Base-by-base conservation (phyloP, 805 yeast genomes). In the Hagleromyces aurorensis region DNA sequence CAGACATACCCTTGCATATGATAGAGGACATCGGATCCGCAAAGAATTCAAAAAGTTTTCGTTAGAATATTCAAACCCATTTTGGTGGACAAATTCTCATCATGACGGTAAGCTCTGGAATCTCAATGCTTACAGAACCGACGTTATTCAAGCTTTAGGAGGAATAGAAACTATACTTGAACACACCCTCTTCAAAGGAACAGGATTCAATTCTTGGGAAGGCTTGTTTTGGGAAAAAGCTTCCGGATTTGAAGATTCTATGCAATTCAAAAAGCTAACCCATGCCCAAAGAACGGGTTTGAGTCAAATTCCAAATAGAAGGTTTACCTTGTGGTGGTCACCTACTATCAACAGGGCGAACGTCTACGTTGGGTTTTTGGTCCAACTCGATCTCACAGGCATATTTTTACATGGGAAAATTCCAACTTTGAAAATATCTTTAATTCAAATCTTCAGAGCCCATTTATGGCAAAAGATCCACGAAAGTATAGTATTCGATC, bases 381-480 rank as follows among this genome's bases (percentile, higher is more conserved):
- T 91, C 16, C 99, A 91, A 54, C 65, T 91, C 25, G 99, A 91
- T 58, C 64, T 91, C 50, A 91, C 99, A 0, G 99, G 98, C 48
- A 89, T 91, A 16, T 91, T 91, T 57, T 64, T 91, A 28, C 99
- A 91, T 52, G 99, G 99, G 44, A 91, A 91, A 57, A 91, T 91
- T 41, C 99, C 99, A 6, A 91, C 99, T 0, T 64, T 91, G 50
- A 91, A 91, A 57, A 91, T 91, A 16, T 89, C 98, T 1, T 67
- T 89, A 39, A 87, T 91, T 53, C 99, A 91, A 54, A 85, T 91
- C 3, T 91, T 91, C 69, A 69, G 99, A 33, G 97, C 98, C 0
- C 99, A 91, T 64, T 70, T 91, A 48, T 91, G 99, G 99, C 99
- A 91, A 55, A 91, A 93, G 57, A 91, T 91, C 32, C 99, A 91